Conservation (phyloP, 768 basidiomycete species). For the Thelephora ganbajun region DNA sequence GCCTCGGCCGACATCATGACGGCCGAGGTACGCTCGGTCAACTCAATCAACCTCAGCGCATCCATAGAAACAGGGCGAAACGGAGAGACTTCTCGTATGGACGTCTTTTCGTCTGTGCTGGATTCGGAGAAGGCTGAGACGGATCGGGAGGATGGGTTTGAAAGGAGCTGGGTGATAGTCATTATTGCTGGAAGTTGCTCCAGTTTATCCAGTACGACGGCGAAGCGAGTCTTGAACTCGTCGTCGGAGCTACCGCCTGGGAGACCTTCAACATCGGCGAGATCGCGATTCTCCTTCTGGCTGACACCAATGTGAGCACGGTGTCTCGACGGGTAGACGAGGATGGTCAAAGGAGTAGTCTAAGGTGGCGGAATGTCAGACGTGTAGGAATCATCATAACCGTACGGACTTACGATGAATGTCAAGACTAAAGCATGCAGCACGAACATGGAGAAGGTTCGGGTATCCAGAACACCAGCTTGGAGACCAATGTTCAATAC, state of each 20-base stretch:
- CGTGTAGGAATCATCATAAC: background rate
- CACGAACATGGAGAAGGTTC: slow-evolving; percentile 85
- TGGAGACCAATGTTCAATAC: slow-evolving; percentile 79
- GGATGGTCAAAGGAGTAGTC: slow-evolving; percentile 70
- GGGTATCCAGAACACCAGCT: slow-evolving; percentile 46
- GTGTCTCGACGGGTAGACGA: slow-evolving; percentile 58
- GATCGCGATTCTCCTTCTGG: slow-evolving; percentile 1
- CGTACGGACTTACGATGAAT: slow-evolving; percentile 27
- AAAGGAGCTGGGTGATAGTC: slow-evolving; percentile 63
- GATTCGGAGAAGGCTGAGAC: background rate
- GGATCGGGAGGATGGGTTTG: background rate
- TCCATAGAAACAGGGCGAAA: slow-evolving; percentile 37
- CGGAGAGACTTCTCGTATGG: slow-evolving; percentile 2
- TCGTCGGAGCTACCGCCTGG: slow-evolving; percentile 15
- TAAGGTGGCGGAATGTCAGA: background rate
- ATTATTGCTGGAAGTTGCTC: slow-evolving; percentile 75
- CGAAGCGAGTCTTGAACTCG: slow-evolving; percentile 41
- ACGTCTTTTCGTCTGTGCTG: slow-evolving; percentile 17
- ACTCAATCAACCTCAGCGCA: slow-evolving; percentile 78
- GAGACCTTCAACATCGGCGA: background rate
- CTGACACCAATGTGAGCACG: slow-evolving; percentile 25
- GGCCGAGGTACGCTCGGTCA: slow-evolving; percentile 79
- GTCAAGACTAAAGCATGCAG: slow-evolving; percentile 65
- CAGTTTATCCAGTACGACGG: slow-evolving; percentile 66
- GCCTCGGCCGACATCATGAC: slow-evolving; percentile 72